Base-by-base conservation (phyloP, 768 basidiomycete genomes). In the Sistotremastrum suecicum region DNA sequence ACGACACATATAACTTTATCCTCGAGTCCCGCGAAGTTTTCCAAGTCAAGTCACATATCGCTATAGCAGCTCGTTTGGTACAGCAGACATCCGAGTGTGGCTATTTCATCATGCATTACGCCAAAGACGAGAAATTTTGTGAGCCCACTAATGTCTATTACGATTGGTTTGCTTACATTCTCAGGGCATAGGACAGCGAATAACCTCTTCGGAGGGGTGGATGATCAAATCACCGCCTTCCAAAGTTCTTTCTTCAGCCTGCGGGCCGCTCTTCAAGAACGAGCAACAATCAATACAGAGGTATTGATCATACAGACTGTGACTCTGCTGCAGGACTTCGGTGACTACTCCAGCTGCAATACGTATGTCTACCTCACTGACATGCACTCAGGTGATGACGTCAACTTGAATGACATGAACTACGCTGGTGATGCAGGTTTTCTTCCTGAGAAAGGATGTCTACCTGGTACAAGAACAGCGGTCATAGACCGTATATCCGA, bases 41-140 rank as follows among this genome's bases (percentile, higher is more conserved):
- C 7, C 29, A 50, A 9, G 34, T 50, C n/a, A 10, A 4, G 33
- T 50, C 41, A 5, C 12, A 39, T 31, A 20, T 28, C 9, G 29
- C 39, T 3, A 44, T 44, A 11, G 30, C 44, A 7, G n/a, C 34
- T 1, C 41, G 37, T 11, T 43, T 44, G 7, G 48, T 43, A 5
- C 41, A 50, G 12, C 37, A 45, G 34, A 44, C 48, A 28, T 30
- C 33, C 1, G 49, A 50, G 20, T 50, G 50, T 34, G 42, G 42
- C 29, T 20, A 50, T 20, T 50, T 50, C 42, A 41, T 50, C 7
- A 32, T 10, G 30, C 37, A 30, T 11, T 50, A 50, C 33, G 37
- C 49, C 5, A 48, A 45, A 7, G 44, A 20, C 1, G 40, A 37
- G 44, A 35, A 12, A 29, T 12, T 51, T 20, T 20, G 20, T 20